A percentile compares a stretch with the other conserved stretches of the same genome.
Evolutionary conservation across 148 eudicot genomes (phyloP).

Genomic region (Rhododendron williamsianum): DNA sequence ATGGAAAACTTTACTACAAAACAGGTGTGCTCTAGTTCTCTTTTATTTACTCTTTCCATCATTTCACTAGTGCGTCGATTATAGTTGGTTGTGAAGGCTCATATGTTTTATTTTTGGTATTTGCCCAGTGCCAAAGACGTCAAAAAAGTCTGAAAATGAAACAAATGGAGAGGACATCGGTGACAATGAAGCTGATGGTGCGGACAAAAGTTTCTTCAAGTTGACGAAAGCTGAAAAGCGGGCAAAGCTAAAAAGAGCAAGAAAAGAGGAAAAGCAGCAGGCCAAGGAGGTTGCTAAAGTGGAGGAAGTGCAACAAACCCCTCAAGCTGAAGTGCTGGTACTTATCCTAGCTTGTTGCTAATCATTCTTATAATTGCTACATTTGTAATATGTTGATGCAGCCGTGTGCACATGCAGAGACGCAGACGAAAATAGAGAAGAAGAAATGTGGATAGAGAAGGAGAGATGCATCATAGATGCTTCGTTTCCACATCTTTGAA

Average conservation of each 20-base stretch:
- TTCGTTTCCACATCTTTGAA: constrained; percentile 1
- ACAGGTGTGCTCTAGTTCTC: constrained; percentile 37
- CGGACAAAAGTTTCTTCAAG: constrained; percentile 31
- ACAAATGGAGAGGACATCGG: constrained; percentile 32
- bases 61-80: neutral
- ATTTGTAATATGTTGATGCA: neutral
- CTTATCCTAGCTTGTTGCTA: neutral
- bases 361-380: neutral
- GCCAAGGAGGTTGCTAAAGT: constrained; percentile 39
- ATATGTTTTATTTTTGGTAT: constrained; percentile 8
- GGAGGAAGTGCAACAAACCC: constrained; percentile 47
- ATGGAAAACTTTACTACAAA: constrained; percentile 64
- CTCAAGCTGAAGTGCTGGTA: constrained; percentile 74
- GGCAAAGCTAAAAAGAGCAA: constrained; percentile 71
- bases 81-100: neutral
- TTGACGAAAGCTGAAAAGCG: constrained; percentile 73
- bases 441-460: neutral
- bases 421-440: neutral
- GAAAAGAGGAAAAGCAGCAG: constrained; percentile 82
- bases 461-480: neutral
- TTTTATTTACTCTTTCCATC: neutral
- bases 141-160: constrained; percentile 23
- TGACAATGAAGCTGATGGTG: constrained; percentile 26
- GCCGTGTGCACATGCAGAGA: neutral
- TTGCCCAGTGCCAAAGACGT: constrained; percentile 35